Conservation (phyloP, 2,329 filamentous ascomycete genomes). For the Neurospora sp. region DNA sequence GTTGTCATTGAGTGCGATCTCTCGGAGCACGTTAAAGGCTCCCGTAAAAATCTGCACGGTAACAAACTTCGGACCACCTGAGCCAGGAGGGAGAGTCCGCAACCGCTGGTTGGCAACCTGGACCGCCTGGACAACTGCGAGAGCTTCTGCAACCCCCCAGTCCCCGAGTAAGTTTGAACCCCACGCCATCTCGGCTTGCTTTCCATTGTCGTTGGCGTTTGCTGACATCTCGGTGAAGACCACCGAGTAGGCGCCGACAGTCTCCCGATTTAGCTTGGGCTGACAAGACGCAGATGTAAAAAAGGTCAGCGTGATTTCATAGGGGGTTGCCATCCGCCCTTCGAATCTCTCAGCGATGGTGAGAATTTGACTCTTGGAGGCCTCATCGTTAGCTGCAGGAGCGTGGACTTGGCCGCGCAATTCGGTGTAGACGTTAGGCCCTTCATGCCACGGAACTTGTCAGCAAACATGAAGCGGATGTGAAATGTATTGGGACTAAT, state of each 20-base stretch:
- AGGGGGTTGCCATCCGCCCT: background rate
- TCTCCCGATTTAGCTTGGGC: background rate
- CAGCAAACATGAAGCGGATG: background rate
- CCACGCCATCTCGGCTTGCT: background rate
- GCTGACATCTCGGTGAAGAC: background rate
- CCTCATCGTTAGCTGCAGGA: background rate
- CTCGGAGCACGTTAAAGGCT: background rate
- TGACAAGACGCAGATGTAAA: background rate
- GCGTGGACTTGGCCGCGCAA: background rate
- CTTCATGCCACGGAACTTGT: background rate
- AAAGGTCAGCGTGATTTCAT: background rate
- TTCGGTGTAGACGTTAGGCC: background rate
- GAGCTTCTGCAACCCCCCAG: rapidly evolving
- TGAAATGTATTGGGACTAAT: rapidly evolving
- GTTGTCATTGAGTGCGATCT: background rate
- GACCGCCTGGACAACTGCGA: background rate
- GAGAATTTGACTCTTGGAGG: background rate
- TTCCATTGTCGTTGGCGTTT: background rate
- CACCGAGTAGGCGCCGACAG: background rate
- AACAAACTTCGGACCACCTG: background rate
- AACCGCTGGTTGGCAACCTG: background rate
- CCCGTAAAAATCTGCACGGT: background rate
- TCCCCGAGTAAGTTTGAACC: rapidly evolving
- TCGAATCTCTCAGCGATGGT: background rate
- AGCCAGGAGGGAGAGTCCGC: background rate